Evolutionary conservation across 306 rosid genomes (phyloP).

Genomic region (Lithocarpus polystachyus): DNA sequence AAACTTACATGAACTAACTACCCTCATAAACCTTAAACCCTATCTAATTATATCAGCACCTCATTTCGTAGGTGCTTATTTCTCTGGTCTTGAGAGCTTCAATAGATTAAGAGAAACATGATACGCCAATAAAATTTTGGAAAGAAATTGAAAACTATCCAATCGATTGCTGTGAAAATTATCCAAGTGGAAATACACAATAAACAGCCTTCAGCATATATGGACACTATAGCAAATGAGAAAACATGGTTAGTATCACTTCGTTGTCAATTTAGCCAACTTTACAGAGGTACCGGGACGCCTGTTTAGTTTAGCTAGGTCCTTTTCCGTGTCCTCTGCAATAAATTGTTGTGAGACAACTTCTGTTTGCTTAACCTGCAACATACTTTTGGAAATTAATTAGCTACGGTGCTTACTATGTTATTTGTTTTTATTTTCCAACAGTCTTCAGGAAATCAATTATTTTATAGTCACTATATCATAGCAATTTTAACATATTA

Average conservation of each 20-base stretch:
- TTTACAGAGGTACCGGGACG: background rate
- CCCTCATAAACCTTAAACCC: too few species aligned
- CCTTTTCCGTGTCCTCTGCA: conserved; percentile 60
- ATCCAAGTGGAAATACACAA: conserved; percentile 26
- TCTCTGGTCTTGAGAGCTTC: too few species aligned
- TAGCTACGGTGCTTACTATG: conserved; percentile 19
- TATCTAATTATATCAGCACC: too few species aligned
- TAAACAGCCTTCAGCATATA: background rate
- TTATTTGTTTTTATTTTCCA: background rate
- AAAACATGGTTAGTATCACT: conserved; percentile 34
- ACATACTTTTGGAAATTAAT: conserved; percentile 29
- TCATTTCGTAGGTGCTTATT: too few species aligned
- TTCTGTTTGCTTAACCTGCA: conserved; percentile 29
- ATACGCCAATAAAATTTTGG: too few species aligned
- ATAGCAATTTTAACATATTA: too few species aligned
- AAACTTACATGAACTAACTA: too few species aligned
- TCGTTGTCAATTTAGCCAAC: conserved; percentile 35
- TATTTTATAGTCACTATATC: background rate
- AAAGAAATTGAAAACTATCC: too few species aligned
- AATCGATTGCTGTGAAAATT: background rate
- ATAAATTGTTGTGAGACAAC: conserved; percentile 43
- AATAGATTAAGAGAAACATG: too few species aligned
- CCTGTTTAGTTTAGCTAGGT: conserved; percentile 40
- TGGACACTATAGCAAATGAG: conserved; percentile 18
- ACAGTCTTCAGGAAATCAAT: background rate